These are phyloP conservation scores for Vicia sativa DNA, from an alignment of 306 rosid species.

Conservation along the genomic window DNA sequence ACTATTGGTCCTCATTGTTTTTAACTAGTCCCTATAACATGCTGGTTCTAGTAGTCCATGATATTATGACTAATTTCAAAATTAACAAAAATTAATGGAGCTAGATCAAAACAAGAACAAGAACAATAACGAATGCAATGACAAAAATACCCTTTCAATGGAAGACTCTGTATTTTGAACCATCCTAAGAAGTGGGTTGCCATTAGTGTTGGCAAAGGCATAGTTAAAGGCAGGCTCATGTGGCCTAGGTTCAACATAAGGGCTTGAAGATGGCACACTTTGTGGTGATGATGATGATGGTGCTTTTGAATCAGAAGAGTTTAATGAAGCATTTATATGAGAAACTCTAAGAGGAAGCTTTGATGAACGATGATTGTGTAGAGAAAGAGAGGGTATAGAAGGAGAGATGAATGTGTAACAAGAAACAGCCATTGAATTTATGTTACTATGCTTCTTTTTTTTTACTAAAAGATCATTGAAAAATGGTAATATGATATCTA, in stretches of 20 bases:
- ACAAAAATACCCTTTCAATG: conserved; percentile 74
- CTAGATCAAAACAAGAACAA: not conserved
- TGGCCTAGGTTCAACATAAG: conserved; percentile 51
- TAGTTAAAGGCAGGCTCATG: conserved; percentile 51
- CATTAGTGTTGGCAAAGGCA: conserved; percentile 51
- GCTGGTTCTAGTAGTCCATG: not conserved
- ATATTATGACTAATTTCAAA: not conserved
- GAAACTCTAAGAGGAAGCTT: conserved; percentile 32
- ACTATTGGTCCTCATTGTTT: not conserved
- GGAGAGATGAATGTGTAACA: conserved; percentile 47
- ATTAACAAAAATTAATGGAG: not conserved
- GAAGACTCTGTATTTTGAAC: conserved; percentile 69
- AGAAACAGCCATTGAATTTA: conserved; percentile 62
- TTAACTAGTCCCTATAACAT: not conserved
- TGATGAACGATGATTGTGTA: conserved; percentile 36
- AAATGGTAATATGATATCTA: not conserved
- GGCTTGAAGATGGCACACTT: conserved; percentile 46
- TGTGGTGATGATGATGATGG: conserved; percentile 45
- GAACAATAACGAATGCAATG: not conserved
- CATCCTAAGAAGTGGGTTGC: conserved; percentile 48
- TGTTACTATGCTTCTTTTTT: not conserved
- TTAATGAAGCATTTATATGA: conserved; percentile 51
- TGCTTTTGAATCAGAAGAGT: conserved; percentile 58
- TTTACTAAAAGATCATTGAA: not conserved
- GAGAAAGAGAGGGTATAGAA: conserved; percentile 40